These are phyloP conservation scores for Metschnikowia amazonensis DNA, from an alignment of 805 yeast species.

Conservation along the genomic window DNA sequence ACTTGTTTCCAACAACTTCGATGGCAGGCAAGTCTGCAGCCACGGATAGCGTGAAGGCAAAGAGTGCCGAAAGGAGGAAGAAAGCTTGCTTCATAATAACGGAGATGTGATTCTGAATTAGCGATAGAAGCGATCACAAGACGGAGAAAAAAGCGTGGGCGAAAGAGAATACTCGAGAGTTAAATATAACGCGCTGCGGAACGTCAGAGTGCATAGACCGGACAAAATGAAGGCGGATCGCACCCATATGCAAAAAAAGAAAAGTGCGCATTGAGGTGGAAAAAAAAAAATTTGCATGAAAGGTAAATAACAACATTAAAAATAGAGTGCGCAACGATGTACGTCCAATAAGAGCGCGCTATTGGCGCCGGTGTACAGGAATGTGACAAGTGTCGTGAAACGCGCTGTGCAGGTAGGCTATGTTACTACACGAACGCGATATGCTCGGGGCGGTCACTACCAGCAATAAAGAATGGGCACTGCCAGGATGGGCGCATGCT, in stretches of 20 bases:
- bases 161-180: not conserved
- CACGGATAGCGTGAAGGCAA: conserved; percentile 11
- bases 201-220: conserved; percentile 2
- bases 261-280: conserved; percentile 2
- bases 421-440: conserved; percentile 8
- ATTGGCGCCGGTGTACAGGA: not conserved
- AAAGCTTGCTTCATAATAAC: conserved; percentile 12
- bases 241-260: conserved; percentile 3
- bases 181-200: conserved; percentile 5
- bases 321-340: not conserved
- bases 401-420: conserved; percentile 10
- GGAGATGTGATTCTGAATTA: conserved; percentile 1
- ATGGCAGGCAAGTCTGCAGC: conserved; percentile 32
- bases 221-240: not conserved
- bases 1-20: conserved; percentile 73
- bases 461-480: not conserved
- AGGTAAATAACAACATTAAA: conserved; percentile 2
- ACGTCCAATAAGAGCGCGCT: not conserved
- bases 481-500: not conserved
- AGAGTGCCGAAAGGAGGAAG: conserved; percentile 11
- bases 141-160: not conserved
- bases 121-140: conserved; percentile 4
- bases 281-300: conserved; percentile 1
- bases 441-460: not conserved
- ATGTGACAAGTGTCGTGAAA: not conserved